Conservation (phyloP, 768 basidiomycete genomes). For the Chalciporus sphaerocephalus region DNA sequence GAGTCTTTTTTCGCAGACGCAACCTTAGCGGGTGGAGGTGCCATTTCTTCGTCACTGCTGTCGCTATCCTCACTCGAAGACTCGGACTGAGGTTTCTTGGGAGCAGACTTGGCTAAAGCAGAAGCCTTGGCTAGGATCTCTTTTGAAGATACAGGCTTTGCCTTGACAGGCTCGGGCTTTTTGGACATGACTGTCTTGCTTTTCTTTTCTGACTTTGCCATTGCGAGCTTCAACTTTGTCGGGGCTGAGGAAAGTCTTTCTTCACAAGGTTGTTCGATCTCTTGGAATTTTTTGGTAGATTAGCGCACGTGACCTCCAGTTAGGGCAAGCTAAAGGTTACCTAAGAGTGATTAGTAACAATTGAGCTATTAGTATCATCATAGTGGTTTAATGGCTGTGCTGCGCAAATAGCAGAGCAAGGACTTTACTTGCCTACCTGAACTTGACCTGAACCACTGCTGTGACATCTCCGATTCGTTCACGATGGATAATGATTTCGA, state of each 20-base stretch:
- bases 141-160: slow-evolving; percentile 34
- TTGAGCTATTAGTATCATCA: no score
- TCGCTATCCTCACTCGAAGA: slow-evolving; percentile 15
- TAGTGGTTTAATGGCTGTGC: neutral
- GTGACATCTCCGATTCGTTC: neutral
- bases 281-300: slow-evolving; percentile 16
- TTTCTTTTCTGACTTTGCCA: slow-evolving; percentile 41
- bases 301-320: slow-evolving; percentile 21
- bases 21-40: no score
- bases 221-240: slow-evolving; percentile 13
- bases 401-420: no score
- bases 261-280: neutral
- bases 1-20: slow-evolving; percentile 11
- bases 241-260: neutral
- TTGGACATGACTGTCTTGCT: slow-evolving; percentile 33
- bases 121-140: slow-evolving; percentile 43
- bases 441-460: no score
- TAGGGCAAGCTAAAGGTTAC: slow-evolving; percentile 22
- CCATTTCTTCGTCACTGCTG: neutral
- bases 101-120: slow-evolving; percentile 17
- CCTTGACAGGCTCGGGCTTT: slow-evolving; percentile 26
- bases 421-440: no score
- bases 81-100: slow-evolving; percentile 12
- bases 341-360: no score
- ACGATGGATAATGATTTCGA: slow-evolving; percentile 51